Conservation (phyloP, 495 filamentous ascomycete species). For the Penicillium lagena region DNA sequence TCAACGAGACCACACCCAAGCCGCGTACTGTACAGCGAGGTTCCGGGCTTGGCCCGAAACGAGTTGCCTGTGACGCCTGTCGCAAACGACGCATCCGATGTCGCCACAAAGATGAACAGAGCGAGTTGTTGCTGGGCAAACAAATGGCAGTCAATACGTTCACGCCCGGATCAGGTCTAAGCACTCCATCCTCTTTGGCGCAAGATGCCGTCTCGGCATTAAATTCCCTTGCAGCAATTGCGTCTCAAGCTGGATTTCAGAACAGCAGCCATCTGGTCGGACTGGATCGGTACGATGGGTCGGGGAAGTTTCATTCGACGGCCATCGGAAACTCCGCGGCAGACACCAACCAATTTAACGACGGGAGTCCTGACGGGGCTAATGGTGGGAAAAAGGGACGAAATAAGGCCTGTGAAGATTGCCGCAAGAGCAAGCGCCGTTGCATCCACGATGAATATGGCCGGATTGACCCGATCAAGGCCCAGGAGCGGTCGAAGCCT, state of each 20-base stretch:
- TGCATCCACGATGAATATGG: slow-evolving; percentile 64
- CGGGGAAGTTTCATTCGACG: slow-evolving; percentile 19
- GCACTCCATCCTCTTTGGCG: slow-evolving; percentile 28
- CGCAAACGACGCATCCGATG: slow-evolving; percentile 47
- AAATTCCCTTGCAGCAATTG: slow-evolving; percentile 38
- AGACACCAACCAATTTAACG: slow-evolving; percentile 20
- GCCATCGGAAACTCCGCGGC: slow-evolving; percentile 24
- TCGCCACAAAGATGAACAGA: slow-evolving; percentile 45
- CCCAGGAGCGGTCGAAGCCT: slow-evolving; percentile 52
- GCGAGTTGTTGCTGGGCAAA: slow-evolving; percentile 21
- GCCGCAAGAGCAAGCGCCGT: slow-evolving; percentile 65
- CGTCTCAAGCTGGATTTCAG: slow-evolving; percentile 32
- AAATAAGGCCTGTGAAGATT: slow-evolving; percentile 60
- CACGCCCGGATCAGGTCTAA: slow-evolving; percentile 21
- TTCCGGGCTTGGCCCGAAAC: slow-evolving; percentile 43
- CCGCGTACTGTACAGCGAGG: slow-evolving; percentile 25
- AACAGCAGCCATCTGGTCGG: slow-evolving; percentile 14
- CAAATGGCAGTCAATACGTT: slow-evolving; percentile 24
- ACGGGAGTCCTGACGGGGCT: slow-evolving; percentile 29
- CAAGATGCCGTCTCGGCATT: slow-evolving; percentile 41
- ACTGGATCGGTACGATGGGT: slow-evolving; percentile 23
- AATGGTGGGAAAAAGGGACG: slow-evolving; percentile 45
- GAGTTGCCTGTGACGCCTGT: slow-evolving; percentile 50
- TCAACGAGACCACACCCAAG: slow-evolving; percentile 26
- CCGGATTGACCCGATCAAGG: slow-evolving; percentile 56